Percentiles rank a stretch among this genome's conserved stretches.
Conservation (phyloP, 257 asterid species). For the Anisodus acutangulus region DNA sequence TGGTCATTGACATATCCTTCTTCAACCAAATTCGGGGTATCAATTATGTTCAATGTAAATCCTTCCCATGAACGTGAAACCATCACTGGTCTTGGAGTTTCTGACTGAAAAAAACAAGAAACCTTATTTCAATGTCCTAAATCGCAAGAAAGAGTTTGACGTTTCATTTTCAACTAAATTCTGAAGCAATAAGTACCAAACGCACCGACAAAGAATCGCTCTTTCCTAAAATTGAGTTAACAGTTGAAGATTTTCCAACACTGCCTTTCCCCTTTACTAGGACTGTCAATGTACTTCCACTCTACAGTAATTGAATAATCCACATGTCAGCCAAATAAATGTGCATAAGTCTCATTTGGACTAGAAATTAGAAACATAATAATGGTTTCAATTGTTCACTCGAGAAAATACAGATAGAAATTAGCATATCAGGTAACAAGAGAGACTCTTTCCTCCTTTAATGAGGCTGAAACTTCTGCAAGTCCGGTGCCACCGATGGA, state of each 20-base stretch:
- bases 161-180: conserved; percentile 7
- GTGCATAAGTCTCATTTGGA: not conserved
- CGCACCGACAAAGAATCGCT: no score
- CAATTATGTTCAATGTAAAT: conserved; percentile 82
- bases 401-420: conserved; percentile 10
- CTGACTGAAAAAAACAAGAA: conserved; percentile 60
- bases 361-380: not conserved
- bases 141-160: not conserved
- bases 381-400: not conserved
- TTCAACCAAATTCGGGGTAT: conserved; percentile 96
- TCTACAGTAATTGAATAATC: conserved; percentile 43
- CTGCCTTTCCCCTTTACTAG: conserved; percentile 99
- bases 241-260: conserved; percentile 94
- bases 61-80: conserved; percentile 85
- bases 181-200: conserved; percentile 58
- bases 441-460: conserved; percentile 58
- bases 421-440: conserved; percentile 22
- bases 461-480: no score
- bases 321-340: not conserved
- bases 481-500: no score
- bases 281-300: conserved; percentile 73
- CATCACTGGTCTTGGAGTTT: conserved; percentile 93
- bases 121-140: not conserved
- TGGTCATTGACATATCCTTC: conserved; percentile 92
- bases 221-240: conserved; percentile 85